Conservation (phyloP, 345 rosid species). For the Aurinia saxatilis region DNA sequence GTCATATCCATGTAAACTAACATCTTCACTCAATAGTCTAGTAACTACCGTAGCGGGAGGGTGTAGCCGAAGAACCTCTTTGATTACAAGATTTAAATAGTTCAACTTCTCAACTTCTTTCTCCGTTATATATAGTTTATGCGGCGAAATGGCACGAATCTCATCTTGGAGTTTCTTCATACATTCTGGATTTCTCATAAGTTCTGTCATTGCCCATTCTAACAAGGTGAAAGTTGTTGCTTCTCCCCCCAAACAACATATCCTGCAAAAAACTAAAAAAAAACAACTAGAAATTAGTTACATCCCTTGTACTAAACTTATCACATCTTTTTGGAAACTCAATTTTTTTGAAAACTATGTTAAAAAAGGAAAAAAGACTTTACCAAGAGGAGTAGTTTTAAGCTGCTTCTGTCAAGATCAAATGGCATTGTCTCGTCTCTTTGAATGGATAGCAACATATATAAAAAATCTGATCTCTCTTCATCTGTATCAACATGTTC, state of each 20-base stretch:
- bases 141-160: background rate
- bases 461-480: background rate
- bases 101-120: background rate
- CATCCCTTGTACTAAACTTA: no score
- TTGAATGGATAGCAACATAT: background rate
- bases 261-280: background rate
- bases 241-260: background rate
- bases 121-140: background rate
- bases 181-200: background rate
- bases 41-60: constrained; percentile 29
- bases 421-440: background rate
- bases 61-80: constrained; percentile 27
- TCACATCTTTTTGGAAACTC: no score
- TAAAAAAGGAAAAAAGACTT: background rate
- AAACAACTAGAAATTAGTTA: background rate
- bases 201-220: background rate
- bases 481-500: background rate
- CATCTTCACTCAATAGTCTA: background rate
- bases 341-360: no score
- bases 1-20: constrained; percentile 19
- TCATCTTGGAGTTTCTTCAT: constrained; percentile 1
- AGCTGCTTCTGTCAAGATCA: background rate
- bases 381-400: background rate
- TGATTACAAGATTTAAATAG: background rate
- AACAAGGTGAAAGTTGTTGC: background rate